Percentiles rank a stretch among this genome's conserved stretches.
phyloP scores from a whole-genome alignment of 768 basidiomycete genomes.

The Serendipita indica region DNA sequence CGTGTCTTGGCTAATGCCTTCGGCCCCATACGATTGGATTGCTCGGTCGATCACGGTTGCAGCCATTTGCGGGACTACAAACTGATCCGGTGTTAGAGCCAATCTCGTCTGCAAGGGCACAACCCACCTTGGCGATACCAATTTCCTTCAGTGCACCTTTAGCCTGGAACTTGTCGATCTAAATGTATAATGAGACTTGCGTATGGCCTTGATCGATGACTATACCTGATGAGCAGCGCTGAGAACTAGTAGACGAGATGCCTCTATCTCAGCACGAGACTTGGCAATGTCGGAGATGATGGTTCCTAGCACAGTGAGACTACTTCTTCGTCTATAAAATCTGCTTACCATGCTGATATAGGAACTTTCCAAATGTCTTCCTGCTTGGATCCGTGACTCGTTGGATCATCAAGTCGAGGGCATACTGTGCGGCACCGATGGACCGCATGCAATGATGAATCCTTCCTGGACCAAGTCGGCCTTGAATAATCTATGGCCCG shows the following conservation, averaged over 20 bases:
- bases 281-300: conserved; percentile 74
- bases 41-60: conserved; percentile 81
- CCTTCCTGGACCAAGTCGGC: conserved; percentile 89
- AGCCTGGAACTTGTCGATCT: conserved; percentile 83
- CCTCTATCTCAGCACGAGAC: conserved; percentile 86
- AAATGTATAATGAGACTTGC: background rate
- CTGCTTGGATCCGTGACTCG: conserved; percentile 83
- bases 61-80: conserved; percentile 87
- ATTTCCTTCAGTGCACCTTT: conserved; percentile 97
- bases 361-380: conserved; percentile 87
- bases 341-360: conserved; percentile 72
- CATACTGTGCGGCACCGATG: conserved; percentile 72
- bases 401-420: conserved; percentile 75
- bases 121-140: conserved; percentile 78
- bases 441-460: conserved; percentile 98
- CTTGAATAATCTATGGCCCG: conserved; percentile 70
- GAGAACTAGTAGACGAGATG: conserved; percentile 71
- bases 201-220: background rate
- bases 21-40: conserved; percentile 93
- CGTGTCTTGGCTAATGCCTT: conserved; percentile 84
- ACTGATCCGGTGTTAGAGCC: conserved; percentile 32
- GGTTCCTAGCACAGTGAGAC: background rate
- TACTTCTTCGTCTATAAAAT: background rate
- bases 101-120: background rate
- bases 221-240: conserved; percentile 74